phyloP scores from a whole-genome alignment of 1,284 basidiomycete genomes.

The Gomphus bonarii region DNA sequence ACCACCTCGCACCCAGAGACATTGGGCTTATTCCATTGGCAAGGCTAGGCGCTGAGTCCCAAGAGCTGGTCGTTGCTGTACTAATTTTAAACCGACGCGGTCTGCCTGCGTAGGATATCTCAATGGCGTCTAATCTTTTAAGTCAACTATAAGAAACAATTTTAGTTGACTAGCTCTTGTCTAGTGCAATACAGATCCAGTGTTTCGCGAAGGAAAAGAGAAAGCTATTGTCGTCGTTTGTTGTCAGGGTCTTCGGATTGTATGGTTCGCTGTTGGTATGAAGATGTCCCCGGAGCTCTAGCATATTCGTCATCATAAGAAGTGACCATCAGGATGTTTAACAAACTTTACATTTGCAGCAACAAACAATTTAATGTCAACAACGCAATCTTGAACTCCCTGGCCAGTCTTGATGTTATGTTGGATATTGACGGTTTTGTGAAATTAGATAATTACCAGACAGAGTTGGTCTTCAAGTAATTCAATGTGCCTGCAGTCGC shows the following conservation, averaged over 20 bases:
- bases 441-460: slow-evolving; percentile 53
- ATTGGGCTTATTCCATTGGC: slow-evolving; percentile 32
- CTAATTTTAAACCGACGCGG: slow-evolving; percentile 43
- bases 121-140: slow-evolving; percentile 60
- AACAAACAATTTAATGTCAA: slow-evolving; percentile 53
- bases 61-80: slow-evolving; percentile 25
- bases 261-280: slow-evolving; percentile 8
- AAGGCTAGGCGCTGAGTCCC: slow-evolving; percentile 24
- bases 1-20: slow-evolving; percentile 24
- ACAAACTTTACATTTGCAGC: slow-evolving; percentile 23
- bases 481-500: slow-evolving; percentile 48
- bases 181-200: slow-evolving; percentile 33
- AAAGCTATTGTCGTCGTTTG: slow-evolving; percentile 54
- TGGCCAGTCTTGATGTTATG: slow-evolving; percentile 49
- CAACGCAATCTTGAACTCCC: slow-evolving; percentile 50
- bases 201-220: slow-evolving; percentile 47
- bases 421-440: slow-evolving; percentile 38
- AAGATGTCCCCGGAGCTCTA: slow-evolving; percentile 25
- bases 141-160: slow-evolving; percentile 43
- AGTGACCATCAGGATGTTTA: slow-evolving; percentile 16
- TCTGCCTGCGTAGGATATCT: slow-evolving; percentile 54
- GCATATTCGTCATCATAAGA: slow-evolving; percentile 27
- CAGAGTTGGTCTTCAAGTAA: slow-evolving; percentile 56
- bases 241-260: slow-evolving; percentile 21
- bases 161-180: neutral